Base-by-base conservation (phyloP, 225 moss, liverwort and hornwort species). In the Physcomitrellopsis africana region DNA sequence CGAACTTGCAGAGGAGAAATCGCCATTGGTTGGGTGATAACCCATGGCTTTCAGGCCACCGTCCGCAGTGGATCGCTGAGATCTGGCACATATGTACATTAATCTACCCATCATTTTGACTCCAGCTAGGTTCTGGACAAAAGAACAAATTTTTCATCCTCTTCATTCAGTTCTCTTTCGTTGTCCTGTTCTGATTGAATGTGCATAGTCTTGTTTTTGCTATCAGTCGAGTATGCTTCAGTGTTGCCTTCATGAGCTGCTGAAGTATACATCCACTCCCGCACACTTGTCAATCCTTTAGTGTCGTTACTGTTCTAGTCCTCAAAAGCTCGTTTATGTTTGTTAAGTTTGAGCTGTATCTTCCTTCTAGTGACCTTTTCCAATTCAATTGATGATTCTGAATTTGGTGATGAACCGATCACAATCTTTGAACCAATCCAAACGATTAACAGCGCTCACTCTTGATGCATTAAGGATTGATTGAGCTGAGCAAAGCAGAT, bases 71-170 rank as follows among this genome's bases (percentile, higher is more conserved):
- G 24, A 24, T 67, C 53, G 60, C 51, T 70, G 61, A 53, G 72
- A 63, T 56, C 54, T 53, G 63, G 37, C 72, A 73, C 76, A 55
- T 16, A 41, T 81, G 72, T 81, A 77, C 43, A 61, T 60, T 72
- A 62, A 37, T 10, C 60, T 20, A 56, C 42, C 20, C 53, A 71
- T 80, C 77, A 51, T 77, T 75, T 77, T 44, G 48, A 46, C 46
- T 29, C 51, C 56, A 70, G 60, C 51, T 60, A 70, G 68, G 63
- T 51, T 68, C 60, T 75, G 69, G 72, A 68, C 23, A 51, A 51
- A 68, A 73, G 51, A 73, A 69, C 76, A 18, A 86, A 72, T 82
- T 76, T 65, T 60, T 18, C 65, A 65, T n/a, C 73, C 79, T 24
- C 81, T 72, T 57, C 68, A 63, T 18, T 59, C 57, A 37, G 60